Conservation (phyloP, 345 rosid species). For the Populus tremula region DNA sequence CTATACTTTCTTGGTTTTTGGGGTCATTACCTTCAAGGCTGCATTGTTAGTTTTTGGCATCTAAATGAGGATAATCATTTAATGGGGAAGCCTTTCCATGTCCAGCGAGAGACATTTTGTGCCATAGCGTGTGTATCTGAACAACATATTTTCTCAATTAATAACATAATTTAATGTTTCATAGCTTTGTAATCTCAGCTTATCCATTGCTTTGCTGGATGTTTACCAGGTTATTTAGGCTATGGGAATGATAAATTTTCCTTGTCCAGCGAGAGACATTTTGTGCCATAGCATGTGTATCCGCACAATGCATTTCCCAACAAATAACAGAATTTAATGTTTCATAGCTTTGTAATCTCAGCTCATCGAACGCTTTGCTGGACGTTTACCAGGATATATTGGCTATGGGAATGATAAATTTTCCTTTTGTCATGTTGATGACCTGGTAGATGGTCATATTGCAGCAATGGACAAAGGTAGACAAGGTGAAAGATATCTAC, state of each 20-base stretch:
- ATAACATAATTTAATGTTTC: neutral
- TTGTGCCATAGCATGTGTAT: too few species aligned
- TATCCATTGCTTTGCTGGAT: constrained; percentile 71
- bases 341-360: constrained; percentile 28
- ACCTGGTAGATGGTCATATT: constrained; percentile 76
- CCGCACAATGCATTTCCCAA: neutral
- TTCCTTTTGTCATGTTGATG: constrained; percentile 80
- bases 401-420: constrained; percentile 69
- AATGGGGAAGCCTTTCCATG: too few species aligned
- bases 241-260: constrained; percentile 64
- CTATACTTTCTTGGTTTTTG: too few species aligned
- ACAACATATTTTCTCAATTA: neutral
- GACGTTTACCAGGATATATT: constrained; percentile 82
- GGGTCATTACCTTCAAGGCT: too few species aligned
- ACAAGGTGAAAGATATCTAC: constrained; percentile 74
- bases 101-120: too few species aligned
- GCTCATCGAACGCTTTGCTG: constrained; percentile 75
- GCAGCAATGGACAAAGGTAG: constrained; percentile 70
- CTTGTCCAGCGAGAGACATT: constrained; percentile 16
- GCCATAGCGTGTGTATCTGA: too few species aligned
- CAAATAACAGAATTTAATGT: neutral
- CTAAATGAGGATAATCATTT: too few species aligned
- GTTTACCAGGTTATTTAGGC: constrained; percentile 85
- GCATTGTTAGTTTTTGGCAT: too few species aligned
- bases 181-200: constrained; percentile 41